phyloP scores from a whole-genome alignment of 805 yeast species.

The Sugiyamaella floridensis region DNA sequence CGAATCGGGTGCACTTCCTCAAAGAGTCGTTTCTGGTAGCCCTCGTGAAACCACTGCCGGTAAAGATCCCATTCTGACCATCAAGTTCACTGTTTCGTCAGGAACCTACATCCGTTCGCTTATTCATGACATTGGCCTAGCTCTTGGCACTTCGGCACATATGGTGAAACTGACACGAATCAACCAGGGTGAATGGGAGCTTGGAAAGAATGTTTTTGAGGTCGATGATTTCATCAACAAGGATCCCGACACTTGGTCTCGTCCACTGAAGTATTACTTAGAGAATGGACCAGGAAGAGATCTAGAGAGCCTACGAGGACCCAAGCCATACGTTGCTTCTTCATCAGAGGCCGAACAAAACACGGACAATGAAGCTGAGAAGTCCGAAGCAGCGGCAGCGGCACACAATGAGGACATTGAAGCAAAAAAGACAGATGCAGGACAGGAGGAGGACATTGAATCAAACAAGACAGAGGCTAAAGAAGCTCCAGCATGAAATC shows the following conservation, averaged over 20 bases:
- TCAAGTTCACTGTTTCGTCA: constrained; percentile 75
- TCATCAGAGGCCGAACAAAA: too few species aligned
- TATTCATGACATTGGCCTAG: constrained; percentile 80
- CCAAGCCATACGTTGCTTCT: too few species aligned
- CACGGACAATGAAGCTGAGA: too few species aligned
- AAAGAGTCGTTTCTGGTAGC: background rate
- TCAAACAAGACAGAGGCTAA: too few species aligned
- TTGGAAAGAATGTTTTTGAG: constrained; percentile 60
- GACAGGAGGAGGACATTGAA: too few species aligned
- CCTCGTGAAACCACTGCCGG: constrained; percentile 12
- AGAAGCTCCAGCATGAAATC: too few species aligned
- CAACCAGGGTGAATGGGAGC: constrained; percentile 78
- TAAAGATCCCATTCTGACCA: constrained; percentile 44
- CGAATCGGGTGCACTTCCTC: constrained; percentile 1
- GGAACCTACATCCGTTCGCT: constrained; percentile 93
- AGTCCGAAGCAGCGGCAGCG: too few species aligned
- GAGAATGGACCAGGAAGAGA: constrained; percentile 7
- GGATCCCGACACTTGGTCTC: constrained; percentile 57
- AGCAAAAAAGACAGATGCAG: too few species aligned
- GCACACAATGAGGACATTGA: too few species aligned
- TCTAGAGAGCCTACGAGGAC: background rate
- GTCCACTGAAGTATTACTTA: constrained; percentile 9
- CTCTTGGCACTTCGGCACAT: constrained; percentile 72
- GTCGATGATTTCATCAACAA: constrained; percentile 57
- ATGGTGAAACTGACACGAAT: constrained; percentile 76